Evolutionary conservation across 495 filamentous ascomycete species (phyloP).

Genomic region (Penicillium bovifimosum): DNA sequence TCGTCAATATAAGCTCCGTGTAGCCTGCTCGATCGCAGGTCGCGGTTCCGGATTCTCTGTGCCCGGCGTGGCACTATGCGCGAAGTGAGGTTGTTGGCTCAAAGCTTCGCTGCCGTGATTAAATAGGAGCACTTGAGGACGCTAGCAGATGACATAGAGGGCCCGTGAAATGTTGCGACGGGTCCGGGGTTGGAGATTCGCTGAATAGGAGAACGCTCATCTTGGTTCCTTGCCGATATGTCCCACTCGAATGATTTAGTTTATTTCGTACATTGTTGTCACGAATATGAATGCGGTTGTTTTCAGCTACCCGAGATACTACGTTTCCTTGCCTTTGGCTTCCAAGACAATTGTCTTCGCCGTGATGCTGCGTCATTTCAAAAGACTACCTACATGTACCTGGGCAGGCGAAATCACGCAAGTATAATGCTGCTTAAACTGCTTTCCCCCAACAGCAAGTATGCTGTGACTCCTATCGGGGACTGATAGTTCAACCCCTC

Average conservation of each 20-base stretch:
- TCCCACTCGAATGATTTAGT: not conserved
- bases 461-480: no score
- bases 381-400: no score
- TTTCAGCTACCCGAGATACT: not conserved
- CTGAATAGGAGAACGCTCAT: slow-evolving; percentile 2
- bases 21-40: slow-evolving; percentile 3
- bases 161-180: not conserved
- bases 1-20: slow-evolving; percentile 11
- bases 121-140: not conserved
- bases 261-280: not conserved
- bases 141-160: slow-evolving; percentile 7
- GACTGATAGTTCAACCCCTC: no score
- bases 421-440: no score
- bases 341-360: not conserved
- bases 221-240: slow-evolving; percentile 1
- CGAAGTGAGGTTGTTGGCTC: slow-evolving; percentile 8
- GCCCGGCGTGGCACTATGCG: slow-evolving; percentile 1
- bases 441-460: no score
- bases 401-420: no score
- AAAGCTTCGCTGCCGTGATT: slow-evolving; percentile 7
- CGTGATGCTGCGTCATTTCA: not conserved
- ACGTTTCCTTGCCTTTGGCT: not conserved
- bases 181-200: slow-evolving; percentile 1
- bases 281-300: not conserved
- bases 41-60: slow-evolving; percentile 18